Evolutionary conservation across 805 yeast species (phyloP).

Genomic region (Isabelozyma gotoi): DNA sequence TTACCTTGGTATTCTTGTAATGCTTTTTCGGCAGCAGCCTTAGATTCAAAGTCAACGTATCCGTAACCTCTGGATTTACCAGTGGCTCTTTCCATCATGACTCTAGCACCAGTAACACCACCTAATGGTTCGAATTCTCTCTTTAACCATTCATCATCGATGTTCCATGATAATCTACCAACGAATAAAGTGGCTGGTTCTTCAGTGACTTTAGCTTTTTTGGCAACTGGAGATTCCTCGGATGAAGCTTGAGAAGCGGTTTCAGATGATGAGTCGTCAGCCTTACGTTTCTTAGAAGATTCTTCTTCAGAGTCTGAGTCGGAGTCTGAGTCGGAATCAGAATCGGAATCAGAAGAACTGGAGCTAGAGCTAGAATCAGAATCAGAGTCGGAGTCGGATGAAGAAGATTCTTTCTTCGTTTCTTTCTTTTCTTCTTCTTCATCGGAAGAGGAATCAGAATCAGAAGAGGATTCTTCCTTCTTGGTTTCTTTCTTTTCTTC

Average conservation of each 20-base stretch:
- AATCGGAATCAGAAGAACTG: conserved; percentile 24
- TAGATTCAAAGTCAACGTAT: conserved; percentile 88
- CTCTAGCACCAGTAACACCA: conserved; percentile 87
- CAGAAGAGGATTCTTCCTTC: conserved; percentile 24
- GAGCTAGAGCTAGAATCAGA: too few species aligned
- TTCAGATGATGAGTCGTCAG: conserved; percentile 39
- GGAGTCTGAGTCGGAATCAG: conserved; percentile 29
- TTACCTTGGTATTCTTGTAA: conserved; percentile 81
- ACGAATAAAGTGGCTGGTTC: conserved; percentile 92
- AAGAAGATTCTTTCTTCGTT: conserved; percentile 17
- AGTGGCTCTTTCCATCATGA: conserved; percentile 87
- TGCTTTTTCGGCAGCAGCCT: conserved; percentile 82
- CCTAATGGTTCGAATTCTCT: conserved; percentile 80
- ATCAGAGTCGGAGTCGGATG: conserved; percentile 27
- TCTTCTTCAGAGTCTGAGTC: conserved; percentile 32
- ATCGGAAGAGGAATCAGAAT: conserved; percentile 31
- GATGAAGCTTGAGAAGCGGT: conserved; percentile 11
- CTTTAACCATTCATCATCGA: conserved; percentile 92
- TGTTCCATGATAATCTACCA: conserved; percentile 96
- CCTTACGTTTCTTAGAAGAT: conserved; percentile 33
- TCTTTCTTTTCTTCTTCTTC: conserved; percentile 27
- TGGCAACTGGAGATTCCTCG: conserved; percentile 35
- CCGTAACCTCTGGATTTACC: conserved; percentile 97
- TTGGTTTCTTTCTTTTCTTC: conserved; percentile 14
- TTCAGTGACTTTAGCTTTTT: conserved; percentile 53